Percentiles rank a stretch among this genome's conserved stretches.
These are phyloP conservation scores for Solanum chiquidenum DNA, from an alignment of 257 asterid genomes.

Conservation along the genomic window DNA sequence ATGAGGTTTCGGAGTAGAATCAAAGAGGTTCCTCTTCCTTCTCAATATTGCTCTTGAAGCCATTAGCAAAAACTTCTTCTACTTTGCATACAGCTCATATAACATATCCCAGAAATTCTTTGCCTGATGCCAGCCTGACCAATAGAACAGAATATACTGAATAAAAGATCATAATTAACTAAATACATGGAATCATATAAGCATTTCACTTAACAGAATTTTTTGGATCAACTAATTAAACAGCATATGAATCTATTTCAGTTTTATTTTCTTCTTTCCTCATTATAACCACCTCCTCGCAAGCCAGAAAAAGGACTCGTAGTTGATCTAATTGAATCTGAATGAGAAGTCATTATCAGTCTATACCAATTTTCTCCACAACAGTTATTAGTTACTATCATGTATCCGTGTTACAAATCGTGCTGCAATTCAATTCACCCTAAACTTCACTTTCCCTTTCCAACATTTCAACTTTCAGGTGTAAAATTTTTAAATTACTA, in stretches of 20 bases:
- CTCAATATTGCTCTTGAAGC: conserved; percentile 71
- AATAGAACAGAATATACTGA: conserved; percentile 14
- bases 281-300: background rate
- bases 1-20: conserved; percentile 29
- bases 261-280: background rate
- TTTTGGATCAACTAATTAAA: background rate
- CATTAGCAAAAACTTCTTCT: conserved; percentile 27
- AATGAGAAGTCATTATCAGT: background rate
- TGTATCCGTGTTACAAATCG: background rate
- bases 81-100: conserved; percentile 19
- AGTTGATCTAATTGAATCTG: background rate
- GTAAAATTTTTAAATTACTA: background rate
- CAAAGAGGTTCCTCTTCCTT: conserved; percentile 42
- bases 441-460: background rate
- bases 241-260: background rate
- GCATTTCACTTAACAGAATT: background rate
- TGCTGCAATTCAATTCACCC: background rate
- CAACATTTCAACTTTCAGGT: background rate
- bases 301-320: background rate
- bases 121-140: conserved; percentile 14
- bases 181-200: background rate
- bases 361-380: background rate
- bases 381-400: background rate
- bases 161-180: background rate
- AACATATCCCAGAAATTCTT: conserved; percentile 24